phyloP scores from a whole-genome alignment of 441 rosid genomes.

The Euphorbia schlechtendalii region DNA sequence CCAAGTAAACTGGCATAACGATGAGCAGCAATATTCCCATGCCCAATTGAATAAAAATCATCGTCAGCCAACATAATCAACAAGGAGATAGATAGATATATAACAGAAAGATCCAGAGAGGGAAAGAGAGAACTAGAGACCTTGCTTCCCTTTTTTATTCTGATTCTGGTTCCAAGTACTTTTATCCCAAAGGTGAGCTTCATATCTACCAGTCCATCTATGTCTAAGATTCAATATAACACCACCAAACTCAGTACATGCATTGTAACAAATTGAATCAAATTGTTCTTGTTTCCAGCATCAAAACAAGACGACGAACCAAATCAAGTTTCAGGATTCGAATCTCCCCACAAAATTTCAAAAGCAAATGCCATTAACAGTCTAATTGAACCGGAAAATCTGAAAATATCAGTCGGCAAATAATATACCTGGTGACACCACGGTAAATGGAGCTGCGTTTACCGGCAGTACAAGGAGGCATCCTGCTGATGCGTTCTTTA shows the following conservation, averaged over 20 bases:
- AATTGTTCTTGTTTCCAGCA: not conserved
- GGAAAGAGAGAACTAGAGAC: constrained; percentile 23
- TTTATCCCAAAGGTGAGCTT: constrained; percentile 97
- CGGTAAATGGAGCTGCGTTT: constrained; percentile 91
- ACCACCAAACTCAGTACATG: not conserved
- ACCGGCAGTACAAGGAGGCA: constrained; percentile 77
- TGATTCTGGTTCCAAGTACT: constrained; percentile 84
- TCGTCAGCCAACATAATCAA: constrained; percentile 13
- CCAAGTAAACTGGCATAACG: constrained; percentile 62
- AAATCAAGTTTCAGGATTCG: not conserved
- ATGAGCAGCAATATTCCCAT: constrained; percentile 27
- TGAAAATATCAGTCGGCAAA: not conserved
- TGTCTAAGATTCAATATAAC: constrained; percentile 42
- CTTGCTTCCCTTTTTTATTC: constrained; percentile 88
- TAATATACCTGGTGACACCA: constrained; percentile 71
- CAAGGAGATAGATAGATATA: not conserved
- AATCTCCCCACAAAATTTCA: not conserved
- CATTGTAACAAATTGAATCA: not conserved
- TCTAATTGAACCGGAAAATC: not conserved
- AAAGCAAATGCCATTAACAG: not conserved
- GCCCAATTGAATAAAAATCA: constrained; percentile 12
- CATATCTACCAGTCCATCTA: constrained; percentile 93
- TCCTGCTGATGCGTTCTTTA: constrained; percentile 93
- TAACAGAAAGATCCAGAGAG: constrained; percentile 8
- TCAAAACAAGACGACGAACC: not conserved